phyloP scores from a whole-genome alignment of 805 yeast species.

The Nakazawaea ishiwadae region DNA sequence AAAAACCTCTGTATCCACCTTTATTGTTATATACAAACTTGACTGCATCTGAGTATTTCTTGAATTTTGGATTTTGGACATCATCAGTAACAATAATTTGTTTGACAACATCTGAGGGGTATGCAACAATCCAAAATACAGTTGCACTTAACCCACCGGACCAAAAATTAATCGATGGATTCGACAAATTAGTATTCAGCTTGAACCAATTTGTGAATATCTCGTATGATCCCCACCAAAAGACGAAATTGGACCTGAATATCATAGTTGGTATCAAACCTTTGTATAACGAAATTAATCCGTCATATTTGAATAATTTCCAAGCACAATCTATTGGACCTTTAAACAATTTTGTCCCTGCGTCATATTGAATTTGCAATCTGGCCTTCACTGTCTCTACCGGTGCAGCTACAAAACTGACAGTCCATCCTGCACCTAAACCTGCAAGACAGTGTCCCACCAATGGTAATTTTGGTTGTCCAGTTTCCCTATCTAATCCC shows the following conservation, averaged over 20 bases:
- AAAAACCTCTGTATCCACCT: constrained; percentile 66
- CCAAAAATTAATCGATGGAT: constrained; percentile 81
- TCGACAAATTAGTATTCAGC: constrained; percentile 57
- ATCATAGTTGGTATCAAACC: constrained; percentile 85
- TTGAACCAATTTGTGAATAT: constrained; percentile 66
- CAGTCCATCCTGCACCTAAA: constrained; percentile 87
- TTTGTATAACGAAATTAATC: constrained; percentile 70
- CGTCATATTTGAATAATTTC: constrained; percentile 54
- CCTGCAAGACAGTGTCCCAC: constrained; percentile 72
- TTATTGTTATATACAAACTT: constrained; percentile 55
- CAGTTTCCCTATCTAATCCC: constrained; percentile 34
- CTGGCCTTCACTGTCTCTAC: constrained; percentile 87
- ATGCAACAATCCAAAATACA: constrained; percentile 85
- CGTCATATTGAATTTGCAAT: constrained; percentile 85
- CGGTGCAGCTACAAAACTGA: constrained; percentile 93
- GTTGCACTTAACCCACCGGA: constrained; percentile 86
- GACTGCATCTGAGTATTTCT: constrained; percentile 69
- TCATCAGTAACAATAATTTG: constrained; percentile 81
- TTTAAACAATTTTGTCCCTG: constrained; percentile 54
- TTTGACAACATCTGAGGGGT: constrained; percentile 85
- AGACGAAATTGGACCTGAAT: constrained; percentile 79
- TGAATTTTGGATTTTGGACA: constrained; percentile 66
- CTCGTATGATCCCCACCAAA: constrained; percentile 95
- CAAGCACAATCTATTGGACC: constrained; percentile 80
- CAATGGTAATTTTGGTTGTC: constrained; percentile 51